phyloP scores from a whole-genome alignment of 169 alveolate genomes.

The Eimeria acervulina region DNA sequence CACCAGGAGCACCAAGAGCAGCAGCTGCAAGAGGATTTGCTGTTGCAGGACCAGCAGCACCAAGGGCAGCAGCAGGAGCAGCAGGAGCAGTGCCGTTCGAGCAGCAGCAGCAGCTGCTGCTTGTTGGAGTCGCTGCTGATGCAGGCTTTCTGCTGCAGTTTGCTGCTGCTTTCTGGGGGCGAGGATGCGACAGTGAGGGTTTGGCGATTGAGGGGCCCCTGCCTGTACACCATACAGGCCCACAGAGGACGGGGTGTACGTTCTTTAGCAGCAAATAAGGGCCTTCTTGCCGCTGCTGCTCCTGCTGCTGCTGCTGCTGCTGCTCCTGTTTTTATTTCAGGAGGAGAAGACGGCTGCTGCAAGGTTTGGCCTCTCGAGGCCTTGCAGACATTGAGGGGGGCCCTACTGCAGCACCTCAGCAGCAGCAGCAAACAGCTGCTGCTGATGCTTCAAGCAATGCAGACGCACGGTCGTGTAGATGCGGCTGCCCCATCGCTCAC shows the following conservation, averaged over 20 bases:
- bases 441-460: neutral
- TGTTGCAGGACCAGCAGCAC: too few relatives aligned
- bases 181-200: slow-evolving; percentile 73
- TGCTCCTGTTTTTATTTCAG: neutral
- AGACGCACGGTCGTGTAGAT: too few relatives aligned
- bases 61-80: slow-evolving; percentile 30
- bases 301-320: neutral
- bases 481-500: neutral
- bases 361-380: slow-evolving; percentile 53
- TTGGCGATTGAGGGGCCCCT: slow-evolving; percentile 68
- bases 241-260: slow-evolving; percentile 79
- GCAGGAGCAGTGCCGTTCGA: neutral
- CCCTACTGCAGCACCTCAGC: slow-evolving; percentile 2
- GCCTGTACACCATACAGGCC: slow-evolving; percentile 73
- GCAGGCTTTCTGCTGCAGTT: neutral
- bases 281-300: neutral
- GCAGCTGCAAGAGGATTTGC: neutral
- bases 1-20: neutral
- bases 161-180: slow-evolving; percentile 68
- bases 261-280: neutral
- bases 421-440: slow-evolving; percentile 63
- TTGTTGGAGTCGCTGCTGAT: neutral
- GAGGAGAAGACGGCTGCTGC: slow-evolving; percentile 78
- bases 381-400: slow-evolving; percentile 21
- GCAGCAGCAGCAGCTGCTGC: slow-evolving; percentile 16